Evolutionary conservation across 192 early-diverging fungal genomes (phyloP).

Genomic region (Thoreauomyces humboldtii): DNA sequence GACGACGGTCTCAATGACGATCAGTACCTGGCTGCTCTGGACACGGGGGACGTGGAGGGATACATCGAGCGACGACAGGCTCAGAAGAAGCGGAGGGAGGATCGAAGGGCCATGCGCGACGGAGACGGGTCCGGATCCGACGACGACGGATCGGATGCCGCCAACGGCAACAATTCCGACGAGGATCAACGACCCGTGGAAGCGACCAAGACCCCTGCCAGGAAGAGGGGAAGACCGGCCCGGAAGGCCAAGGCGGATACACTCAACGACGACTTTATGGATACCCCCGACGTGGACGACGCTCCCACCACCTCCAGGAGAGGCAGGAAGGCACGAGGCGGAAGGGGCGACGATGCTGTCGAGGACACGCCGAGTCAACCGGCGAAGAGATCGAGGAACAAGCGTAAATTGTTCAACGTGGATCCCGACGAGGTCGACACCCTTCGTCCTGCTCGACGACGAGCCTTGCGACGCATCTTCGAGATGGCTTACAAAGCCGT

Average conservation of each 20-base stretch:
- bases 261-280: conserved; percentile 1
- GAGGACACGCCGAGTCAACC: conserved; percentile 17
- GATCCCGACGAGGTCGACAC: conserved; percentile 52
- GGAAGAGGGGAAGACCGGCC: conserved; percentile 23
- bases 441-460: conserved; percentile 47
- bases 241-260: conserved; percentile 5
- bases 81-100: conserved; percentile 44
- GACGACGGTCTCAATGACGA: conserved; percentile 93
- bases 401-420: conserved; percentile 31
- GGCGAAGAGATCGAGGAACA: conserved; percentile 31
- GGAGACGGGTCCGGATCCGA: conserved; percentile 35
- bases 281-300: conserved; percentile 4
- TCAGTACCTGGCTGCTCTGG: conserved; percentile 77
- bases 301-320: background rate
- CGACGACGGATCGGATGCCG: conserved; percentile 58
- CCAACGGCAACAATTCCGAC: conserved; percentile 57
- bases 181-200: conserved; percentile 43
- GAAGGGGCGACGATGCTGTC: conserved; percentile 30
- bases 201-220: conserved; percentile 28
- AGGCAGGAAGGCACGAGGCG: conserved; percentile 12
- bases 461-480: conserved; percentile 58
- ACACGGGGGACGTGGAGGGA: conserved; percentile 44
- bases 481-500: conserved; percentile 57
- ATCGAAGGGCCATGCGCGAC: conserved; percentile 53
- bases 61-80: conserved; percentile 37